phyloP scores from a whole-genome alignment of 2,329 filamentous ascomycete genomes.

The Arthrocladium fulminans region DNA sequence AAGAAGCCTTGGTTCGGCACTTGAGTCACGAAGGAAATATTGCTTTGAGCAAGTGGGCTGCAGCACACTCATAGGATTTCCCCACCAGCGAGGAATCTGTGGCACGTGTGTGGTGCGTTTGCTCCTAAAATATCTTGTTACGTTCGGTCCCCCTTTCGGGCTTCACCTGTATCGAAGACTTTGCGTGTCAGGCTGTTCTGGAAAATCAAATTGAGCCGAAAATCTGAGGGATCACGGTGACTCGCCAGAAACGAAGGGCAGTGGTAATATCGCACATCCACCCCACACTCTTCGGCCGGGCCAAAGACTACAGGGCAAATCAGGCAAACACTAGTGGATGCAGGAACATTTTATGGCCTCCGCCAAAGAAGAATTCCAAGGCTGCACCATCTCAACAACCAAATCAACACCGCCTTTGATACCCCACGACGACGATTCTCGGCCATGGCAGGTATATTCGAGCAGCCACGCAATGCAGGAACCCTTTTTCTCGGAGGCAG shows the following conservation, averaged over 20 bases:
- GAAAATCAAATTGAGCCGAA: no score
- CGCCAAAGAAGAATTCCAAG: neutral
- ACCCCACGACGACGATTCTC: constrained; percentile 4
- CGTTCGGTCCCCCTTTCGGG: no score
- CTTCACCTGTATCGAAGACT: no score
- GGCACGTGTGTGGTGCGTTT: neutral
- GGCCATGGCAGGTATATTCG: constrained; percentile 87
- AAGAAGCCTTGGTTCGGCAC: neutral
- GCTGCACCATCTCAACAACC: no score
- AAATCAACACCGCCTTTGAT: neutral
- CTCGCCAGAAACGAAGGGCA: no score
- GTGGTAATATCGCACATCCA: no score
- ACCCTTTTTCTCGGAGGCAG: constrained; percentile 93
- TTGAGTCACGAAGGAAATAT: neutral
- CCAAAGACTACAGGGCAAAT: no score
- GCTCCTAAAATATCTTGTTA: no score
- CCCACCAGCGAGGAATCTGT: neutral
- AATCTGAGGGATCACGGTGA: no score
- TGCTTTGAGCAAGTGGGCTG: neutral
- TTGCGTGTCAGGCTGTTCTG: no score
- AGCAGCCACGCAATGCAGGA: constrained; percentile 83
- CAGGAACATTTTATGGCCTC: neutral
- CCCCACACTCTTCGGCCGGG: no score
- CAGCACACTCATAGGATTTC: neutral
- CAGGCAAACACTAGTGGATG: neutral